phyloP scores from a whole-genome alignment of 768 basidiomycete species.

The Mycena chlorophos region DNA sequence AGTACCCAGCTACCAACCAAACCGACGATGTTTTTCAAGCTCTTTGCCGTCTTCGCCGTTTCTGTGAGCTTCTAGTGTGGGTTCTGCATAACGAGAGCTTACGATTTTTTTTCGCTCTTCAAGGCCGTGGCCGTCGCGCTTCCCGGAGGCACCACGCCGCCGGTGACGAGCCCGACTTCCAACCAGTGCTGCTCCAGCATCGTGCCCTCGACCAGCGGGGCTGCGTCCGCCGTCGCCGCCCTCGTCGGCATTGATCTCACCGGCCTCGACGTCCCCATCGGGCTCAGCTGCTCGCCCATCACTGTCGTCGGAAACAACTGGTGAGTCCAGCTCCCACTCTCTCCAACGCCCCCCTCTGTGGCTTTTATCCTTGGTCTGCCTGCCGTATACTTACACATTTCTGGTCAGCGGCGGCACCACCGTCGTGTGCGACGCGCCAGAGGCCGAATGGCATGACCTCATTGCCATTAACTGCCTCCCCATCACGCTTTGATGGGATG shows the following conservation, averaged over 20 bases:
- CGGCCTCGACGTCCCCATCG: constrained; percentile 12
- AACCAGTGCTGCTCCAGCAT: constrained; percentile 17
- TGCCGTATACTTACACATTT: background rate
- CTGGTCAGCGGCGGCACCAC: background rate
- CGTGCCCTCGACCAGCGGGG: constrained; percentile 9
- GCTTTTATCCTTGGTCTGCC: no score
- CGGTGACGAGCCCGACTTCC: constrained; percentile 11
- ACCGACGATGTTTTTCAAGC: background rate
- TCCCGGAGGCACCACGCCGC: background rate
- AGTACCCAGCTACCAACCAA: background rate
- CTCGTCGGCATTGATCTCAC: constrained; percentile 7
- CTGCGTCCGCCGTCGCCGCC: constrained; percentile 2
- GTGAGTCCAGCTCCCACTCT: no score
- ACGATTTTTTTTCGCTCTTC: background rate
- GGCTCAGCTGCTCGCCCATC: constrained; percentile 18
- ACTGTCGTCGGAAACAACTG: constrained; percentile 8
- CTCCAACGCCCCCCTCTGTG: no score
- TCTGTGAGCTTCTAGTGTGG: background rate
- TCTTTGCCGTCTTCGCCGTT: background rate
- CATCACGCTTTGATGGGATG: background rate
- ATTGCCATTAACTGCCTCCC: background rate
- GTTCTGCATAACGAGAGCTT: background rate
- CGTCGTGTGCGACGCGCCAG: background rate
- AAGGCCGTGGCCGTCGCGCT: constrained; percentile 18
- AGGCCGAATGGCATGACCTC: background rate